Evolutionary conservation across 768 basidiomycete genomes (phyloP), one percentile per base, ranked within the genome.

Genomic region (Suillus luteus): DNA sequence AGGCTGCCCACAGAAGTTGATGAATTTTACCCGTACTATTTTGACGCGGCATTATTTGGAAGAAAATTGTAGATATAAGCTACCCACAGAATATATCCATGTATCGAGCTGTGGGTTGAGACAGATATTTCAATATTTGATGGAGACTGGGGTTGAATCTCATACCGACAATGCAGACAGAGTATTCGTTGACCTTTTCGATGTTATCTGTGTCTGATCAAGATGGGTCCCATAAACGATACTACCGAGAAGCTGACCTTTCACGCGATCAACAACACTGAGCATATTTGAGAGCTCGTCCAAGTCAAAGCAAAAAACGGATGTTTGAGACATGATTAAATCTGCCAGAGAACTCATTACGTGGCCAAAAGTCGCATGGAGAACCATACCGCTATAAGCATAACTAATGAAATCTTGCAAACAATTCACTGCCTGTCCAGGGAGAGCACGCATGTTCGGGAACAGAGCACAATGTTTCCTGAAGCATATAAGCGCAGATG

Each of bases 281-380:
- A 80, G 67, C 64, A 81, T 76, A 49, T 73, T 73, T 55, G 77
- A 64, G 4, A 83, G 72, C 35, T 80, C 77, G 10, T 74, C 73
- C 4, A 73, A 44, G 35, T 66, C 70, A 62, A 76, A 81, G 8
- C 79, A 77, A 1, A 76, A 71, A 1, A 79, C 80, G 0, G 80
- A 81, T 33, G 72, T 76, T 4, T 67, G 55, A 0, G 81, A 82
- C 3, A 77, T 76, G 55, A 80, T 73, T 3, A 68, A 61, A 70
- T 83, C 82, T 83, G 60, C 15, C 22, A 43, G 12, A 33, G 5
- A 43, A 46, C 8, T 31, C 19, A 44, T 61, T 22, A 52, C 37
- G 19, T 43, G 17, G 12, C 17, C 55, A 40, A 38, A 14, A 10
- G 17, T 49, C 15, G 4, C 2, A 44, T 15, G 40, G 8, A 48